These are phyloP conservation scores for Gymnopilus dilepis DNA, from an alignment of 768 basidiomycete species.

Conservation along the genomic window DNA sequence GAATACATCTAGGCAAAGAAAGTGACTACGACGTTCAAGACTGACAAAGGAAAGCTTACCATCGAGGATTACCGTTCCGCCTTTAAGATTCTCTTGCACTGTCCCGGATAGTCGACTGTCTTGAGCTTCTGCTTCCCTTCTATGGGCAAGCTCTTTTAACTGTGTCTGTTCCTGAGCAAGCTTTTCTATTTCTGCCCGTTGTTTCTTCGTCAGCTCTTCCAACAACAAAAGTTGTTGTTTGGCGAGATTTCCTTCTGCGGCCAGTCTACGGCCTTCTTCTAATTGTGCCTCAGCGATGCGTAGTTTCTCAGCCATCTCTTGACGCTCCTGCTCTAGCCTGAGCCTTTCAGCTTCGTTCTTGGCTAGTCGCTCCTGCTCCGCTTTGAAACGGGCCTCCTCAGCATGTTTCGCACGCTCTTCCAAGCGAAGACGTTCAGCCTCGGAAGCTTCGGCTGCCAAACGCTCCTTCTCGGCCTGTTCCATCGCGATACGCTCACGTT, in stretches of 20 bases:
- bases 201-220: conserved; percentile 26
- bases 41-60: conserved; percentile 23
- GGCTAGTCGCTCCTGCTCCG: conserved; percentile 29
- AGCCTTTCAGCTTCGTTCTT: conserved; percentile 40
- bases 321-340: conserved; percentile 37
- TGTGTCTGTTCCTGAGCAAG: conserved; percentile 29
- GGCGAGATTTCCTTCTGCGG: conserved; percentile 32
- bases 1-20: conserved; percentile 55
- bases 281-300: conserved; percentile 37
- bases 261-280: conserved; percentile 36
- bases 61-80: neutral
- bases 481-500: conserved; percentile 28
- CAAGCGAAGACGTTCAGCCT: conserved; percentile 28
- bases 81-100: neutral
- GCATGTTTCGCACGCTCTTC: conserved; percentile 29
- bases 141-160: conserved; percentile 3
- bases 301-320: conserved; percentile 39
- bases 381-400: conserved; percentile 21
- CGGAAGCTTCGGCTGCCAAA: conserved; percentile 32
- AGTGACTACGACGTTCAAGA: too few species aligned
- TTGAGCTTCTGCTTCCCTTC: neutral
- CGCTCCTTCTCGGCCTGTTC: conserved; percentile 35
- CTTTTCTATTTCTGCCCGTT: conserved; percentile 28
- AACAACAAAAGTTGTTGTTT: conserved; percentile 3
- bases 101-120: neutral